Conservation (phyloP, 2,329 filamentous ascomycete genomes). For the Zalaria obscura region DNA sequence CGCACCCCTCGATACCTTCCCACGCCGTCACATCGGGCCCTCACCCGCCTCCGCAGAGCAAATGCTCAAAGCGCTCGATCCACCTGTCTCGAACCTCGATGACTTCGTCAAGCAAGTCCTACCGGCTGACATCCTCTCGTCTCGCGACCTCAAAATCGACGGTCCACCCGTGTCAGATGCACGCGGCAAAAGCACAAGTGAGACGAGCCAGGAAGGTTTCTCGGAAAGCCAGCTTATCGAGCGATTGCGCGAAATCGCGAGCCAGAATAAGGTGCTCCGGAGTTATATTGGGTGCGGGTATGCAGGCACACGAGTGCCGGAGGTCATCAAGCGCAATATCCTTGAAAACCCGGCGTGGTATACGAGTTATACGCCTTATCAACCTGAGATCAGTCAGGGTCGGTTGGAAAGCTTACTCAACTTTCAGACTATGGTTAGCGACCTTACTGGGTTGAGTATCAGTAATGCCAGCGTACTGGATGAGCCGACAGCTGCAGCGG, state of each 20-base stretch:
- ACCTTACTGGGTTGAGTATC: slow-evolving; percentile 75
- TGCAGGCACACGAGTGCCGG: slow-evolving; percentile 70
- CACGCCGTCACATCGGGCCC: slow-evolving; percentile 77
- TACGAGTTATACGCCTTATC: slow-evolving; percentile 94
- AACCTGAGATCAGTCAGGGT: slow-evolving; percentile 93
- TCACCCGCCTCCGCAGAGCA: slow-evolving; percentile 51
- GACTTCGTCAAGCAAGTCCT: slow-evolving; percentile 77
- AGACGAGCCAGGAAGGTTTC: slow-evolving; percentile 26
- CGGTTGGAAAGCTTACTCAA: slow-evolving; percentile 84
- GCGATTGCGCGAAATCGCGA: slow-evolving; percentile 39
- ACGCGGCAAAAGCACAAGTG: slow-evolving; percentile 16
- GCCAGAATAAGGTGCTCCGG: slow-evolving; percentile 46
- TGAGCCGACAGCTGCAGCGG: slow-evolving; percentile 81
- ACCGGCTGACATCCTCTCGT: slow-evolving; percentile 62
- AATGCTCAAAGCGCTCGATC: slow-evolving; percentile 71
- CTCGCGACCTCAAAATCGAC: slow-evolving; percentile 46
- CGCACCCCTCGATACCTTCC: slow-evolving; percentile 49
- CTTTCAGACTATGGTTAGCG: slow-evolving; percentile 85
- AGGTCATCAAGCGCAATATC: slow-evolving; percentile 85
- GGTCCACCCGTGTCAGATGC: slow-evolving; percentile 29
- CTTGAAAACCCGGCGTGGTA: slow-evolving; percentile 94
- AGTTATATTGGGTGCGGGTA: slow-evolving; percentile 81
- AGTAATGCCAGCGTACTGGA: slow-evolving; percentile 85
- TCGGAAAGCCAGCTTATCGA: slow-evolving; percentile 47
- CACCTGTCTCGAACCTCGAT: slow-evolving; percentile 59